phyloP scores from a whole-genome alignment of 202 grass and related monocot genomes.

The Panicum hallii region DNA sequence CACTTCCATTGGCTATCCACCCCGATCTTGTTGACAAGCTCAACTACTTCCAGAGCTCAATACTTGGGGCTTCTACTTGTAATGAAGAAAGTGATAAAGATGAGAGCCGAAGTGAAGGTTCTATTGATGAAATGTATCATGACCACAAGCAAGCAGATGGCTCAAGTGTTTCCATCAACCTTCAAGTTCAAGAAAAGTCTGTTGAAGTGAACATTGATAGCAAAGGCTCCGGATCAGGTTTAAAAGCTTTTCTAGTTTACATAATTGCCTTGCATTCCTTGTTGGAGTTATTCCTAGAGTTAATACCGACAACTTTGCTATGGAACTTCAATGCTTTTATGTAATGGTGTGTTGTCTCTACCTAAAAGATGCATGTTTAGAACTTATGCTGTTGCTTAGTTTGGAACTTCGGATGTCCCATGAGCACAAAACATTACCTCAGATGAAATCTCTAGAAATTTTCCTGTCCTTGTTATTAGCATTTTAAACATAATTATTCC shows the following conservation, averaged over 20 bases:
- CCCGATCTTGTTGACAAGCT: constrained; percentile 74
- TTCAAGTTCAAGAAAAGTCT: constrained; percentile 53
- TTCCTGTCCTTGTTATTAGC: not conserved
- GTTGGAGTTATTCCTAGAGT: constrained; percentile 20
- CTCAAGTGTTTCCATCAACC: constrained; percentile 47
- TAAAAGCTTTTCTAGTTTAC: constrained; percentile 41
- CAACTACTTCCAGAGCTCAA: constrained; percentile 70
- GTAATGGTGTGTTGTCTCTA: not conserved
- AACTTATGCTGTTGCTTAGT: constrained; percentile 14
- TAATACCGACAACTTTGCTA: not conserved
- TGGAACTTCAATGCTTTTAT: constrained; percentile 21
- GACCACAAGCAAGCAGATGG: constrained; percentile 48
- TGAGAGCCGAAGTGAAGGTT: constrained; percentile 50
- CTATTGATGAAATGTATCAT: constrained; percentile 53
- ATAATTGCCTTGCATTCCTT: constrained; percentile 34
- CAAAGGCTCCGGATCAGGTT: constrained; percentile 35
- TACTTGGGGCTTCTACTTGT: constrained; percentile 57
- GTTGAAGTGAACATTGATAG: constrained; percentile 51
- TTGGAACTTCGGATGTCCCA: not conserved
- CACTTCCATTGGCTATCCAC: constrained; percentile 88
- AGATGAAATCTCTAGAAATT: not conserved
- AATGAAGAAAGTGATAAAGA: constrained; percentile 51
- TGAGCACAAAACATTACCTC: not conserved
- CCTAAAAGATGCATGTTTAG: constrained; percentile 1
- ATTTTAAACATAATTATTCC: not conserved